Evolutionary conservation across 202 grass and related monocot genomes (phyloP).

Genomic region (Digitaria exilis): DNA sequence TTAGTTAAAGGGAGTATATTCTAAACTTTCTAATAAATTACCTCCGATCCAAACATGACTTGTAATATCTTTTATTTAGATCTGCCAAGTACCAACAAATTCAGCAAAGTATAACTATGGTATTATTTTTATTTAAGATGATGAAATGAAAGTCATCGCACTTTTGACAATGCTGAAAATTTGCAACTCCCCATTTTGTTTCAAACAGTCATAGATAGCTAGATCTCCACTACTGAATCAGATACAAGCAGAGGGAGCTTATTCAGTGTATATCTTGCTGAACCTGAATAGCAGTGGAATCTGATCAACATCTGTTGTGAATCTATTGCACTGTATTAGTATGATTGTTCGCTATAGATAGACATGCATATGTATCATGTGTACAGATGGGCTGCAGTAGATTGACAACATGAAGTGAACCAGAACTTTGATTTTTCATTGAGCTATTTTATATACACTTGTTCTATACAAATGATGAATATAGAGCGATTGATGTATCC

Average conservation of each 20-base stretch:
- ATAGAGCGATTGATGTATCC: slow-evolving; percentile 16
- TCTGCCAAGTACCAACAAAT: too few species aligned
- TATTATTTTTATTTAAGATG: too few species aligned
- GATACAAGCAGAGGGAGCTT: not conserved
- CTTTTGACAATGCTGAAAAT: too few species aligned
- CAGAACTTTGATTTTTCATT: slow-evolving; percentile 39
- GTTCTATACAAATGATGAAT: slow-evolving; percentile 11
- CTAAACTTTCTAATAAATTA: too few species aligned
- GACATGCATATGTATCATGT: not conserved
- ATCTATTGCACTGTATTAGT: not conserved
- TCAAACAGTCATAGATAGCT: not conserved
- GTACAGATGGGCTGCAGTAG: not conserved
- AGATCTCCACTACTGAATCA: not conserved
- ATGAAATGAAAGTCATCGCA: too few species aligned
- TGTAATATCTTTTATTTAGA: too few species aligned
- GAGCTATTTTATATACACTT: slow-evolving; percentile 33
- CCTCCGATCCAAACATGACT: too few species aligned
- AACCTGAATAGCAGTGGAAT: too few species aligned
- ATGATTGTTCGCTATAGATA: not conserved
- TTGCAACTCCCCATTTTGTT: too few species aligned
- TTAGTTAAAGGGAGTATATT: too few species aligned
- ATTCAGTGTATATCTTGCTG: not conserved
- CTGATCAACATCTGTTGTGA: too few species aligned
- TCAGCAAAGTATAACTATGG: too few species aligned
- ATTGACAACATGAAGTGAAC: not conserved